Conservation (phyloP, 1,139 yeast genomes). For the Taphrina confusa region DNA sequence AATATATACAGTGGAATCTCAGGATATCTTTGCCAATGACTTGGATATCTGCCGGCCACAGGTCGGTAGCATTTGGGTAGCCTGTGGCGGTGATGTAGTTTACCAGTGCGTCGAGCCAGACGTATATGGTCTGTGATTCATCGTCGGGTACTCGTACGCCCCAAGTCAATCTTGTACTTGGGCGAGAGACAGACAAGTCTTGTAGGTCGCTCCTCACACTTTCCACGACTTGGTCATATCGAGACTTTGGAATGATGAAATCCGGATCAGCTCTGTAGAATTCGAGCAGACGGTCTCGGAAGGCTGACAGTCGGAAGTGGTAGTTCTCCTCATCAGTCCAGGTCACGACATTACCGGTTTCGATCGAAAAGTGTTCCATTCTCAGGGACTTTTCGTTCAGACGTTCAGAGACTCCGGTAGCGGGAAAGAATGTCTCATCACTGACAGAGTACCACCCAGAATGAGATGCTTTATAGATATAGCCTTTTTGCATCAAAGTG, state of each 20-base stretch:
- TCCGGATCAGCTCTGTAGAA: constrained; percentile 52
- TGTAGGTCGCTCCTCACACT: constrained; percentile 59
- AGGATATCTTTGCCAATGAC: constrained; percentile 89
- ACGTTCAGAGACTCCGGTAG: constrained; percentile 62
- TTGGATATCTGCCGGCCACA: constrained; percentile 70
- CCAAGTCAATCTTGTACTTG: constrained; percentile 76
- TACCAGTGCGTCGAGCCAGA: constrained; percentile 94
- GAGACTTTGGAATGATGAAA: constrained; percentile 66
- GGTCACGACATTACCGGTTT: constrained; percentile 72
- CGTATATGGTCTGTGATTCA: constrained; percentile 75
- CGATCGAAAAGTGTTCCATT: constrained; percentile 58
- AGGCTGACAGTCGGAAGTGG: constrained; percentile 70
- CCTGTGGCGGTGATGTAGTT: constrained; percentile 80
- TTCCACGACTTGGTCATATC: constrained; percentile 57
- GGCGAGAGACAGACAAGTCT: constrained; percentile 85
- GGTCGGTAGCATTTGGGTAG: constrained; percentile 51
- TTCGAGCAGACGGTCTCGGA: constrained; percentile 58
- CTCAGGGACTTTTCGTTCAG: constrained; percentile 49
- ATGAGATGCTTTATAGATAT: constrained; percentile 78
- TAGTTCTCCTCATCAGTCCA: constrained; percentile 81
- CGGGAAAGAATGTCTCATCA: constrained; percentile 94
- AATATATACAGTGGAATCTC: constrained; percentile 81
- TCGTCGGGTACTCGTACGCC: constrained; percentile 89
- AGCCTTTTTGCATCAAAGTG: constrained; percentile 58
- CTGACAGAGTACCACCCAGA: constrained; percentile 93